Conservation (phyloP, 2,329 filamentous ascomycete species). For the Didymella glomerata region DNA sequence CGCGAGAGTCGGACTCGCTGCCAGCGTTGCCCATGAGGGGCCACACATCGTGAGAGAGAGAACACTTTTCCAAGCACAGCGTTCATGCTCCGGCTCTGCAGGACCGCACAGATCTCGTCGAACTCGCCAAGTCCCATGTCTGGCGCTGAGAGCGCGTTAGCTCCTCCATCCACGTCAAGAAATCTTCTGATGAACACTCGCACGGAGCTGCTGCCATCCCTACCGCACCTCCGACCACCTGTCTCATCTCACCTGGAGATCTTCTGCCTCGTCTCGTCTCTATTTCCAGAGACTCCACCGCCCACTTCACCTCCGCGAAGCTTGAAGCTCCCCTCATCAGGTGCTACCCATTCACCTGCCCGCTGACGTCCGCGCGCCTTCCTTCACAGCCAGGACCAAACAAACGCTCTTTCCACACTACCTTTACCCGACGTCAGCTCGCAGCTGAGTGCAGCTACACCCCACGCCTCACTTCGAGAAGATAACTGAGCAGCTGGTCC, state of each 20-base stretch:
- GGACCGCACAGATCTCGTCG: conserved; percentile 27
- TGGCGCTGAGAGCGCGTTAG: conserved; percentile 34
- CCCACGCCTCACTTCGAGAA: conserved; percentile 9
- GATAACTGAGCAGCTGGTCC: conserved; percentile 14
- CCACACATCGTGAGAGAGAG: not conserved
- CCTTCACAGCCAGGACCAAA: conserved; percentile 18
- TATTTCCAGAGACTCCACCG: conserved; percentile 29
- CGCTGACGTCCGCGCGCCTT: conserved; percentile 36
- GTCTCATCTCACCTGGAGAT: conserved; percentile 36
- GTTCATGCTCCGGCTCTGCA: conserved; percentile 17
- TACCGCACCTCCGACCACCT: conserved; percentile 36
- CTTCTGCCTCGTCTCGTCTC: conserved; percentile 29
- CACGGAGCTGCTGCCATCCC: conserved; percentile 40
- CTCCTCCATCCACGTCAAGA: conserved; percentile 44
- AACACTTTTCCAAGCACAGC: conserved; percentile 5
- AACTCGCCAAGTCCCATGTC: conserved; percentile 31
- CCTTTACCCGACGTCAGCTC: conserved; percentile 21
- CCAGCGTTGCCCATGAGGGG: not conserved
- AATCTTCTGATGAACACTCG: conserved; percentile 39
- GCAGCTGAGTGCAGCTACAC: conserved; percentile 20
- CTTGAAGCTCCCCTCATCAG: conserved; percentile 29
- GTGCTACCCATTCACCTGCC: conserved; percentile 34
- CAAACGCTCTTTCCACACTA: conserved; percentile 23
- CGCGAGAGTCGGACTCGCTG: conserved; percentile 3
- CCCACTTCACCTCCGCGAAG: conserved; percentile 30